Percentiles rank a stretch among this genome's conserved stretches.
These are phyloP conservation scores for Pterocarpus santalinus DNA, from an alignment of 306 rosid genomes.

Conservation along the genomic window DNA sequence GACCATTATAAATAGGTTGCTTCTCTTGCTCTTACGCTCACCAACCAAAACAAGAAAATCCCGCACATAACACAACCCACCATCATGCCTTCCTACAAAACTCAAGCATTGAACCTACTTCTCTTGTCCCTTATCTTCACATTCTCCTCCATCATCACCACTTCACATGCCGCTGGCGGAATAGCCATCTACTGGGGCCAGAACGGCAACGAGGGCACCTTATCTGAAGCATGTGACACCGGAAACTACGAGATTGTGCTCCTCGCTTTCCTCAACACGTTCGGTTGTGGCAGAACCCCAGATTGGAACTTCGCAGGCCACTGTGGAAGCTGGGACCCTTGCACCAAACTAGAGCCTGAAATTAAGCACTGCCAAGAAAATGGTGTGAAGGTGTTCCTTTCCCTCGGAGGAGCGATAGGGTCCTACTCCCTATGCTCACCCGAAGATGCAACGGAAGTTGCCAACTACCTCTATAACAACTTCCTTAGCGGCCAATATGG, in stretches of 20 bases:
- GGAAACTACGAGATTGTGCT: constrained; percentile 49
- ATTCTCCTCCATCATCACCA: not conserved
- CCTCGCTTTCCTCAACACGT: constrained; percentile 49
- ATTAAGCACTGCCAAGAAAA: constrained; percentile 56
- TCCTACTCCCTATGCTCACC: too few species aligned
- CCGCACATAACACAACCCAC: too few species aligned
- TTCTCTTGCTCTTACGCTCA: too few species aligned
- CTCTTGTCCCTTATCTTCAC: too few species aligned
- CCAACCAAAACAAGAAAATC: too few species aligned
- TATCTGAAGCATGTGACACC: constrained; percentile 52
- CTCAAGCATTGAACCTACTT: too few species aligned
- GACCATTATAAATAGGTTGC: too few species aligned
- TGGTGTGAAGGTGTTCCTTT: constrained; percentile 17
- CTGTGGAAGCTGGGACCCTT: constrained; percentile 46
- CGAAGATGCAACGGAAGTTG: not conserved
- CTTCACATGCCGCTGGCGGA: not conserved
- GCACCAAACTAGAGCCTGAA: constrained; percentile 46
- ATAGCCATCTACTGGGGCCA: constrained; percentile 59
- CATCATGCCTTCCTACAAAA: too few species aligned
- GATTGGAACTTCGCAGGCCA: constrained; percentile 40
- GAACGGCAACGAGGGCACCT: constrained; percentile 43
- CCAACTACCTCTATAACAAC: not conserved
- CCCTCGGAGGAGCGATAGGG: constrained; percentile 16
- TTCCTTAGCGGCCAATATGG: constrained; percentile 19
- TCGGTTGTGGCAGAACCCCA: constrained; percentile 33